Evolutionary conservation across 2,329 filamentous ascomycete species (phyloP).

Genomic region (Neurospora crassa): DNA sequence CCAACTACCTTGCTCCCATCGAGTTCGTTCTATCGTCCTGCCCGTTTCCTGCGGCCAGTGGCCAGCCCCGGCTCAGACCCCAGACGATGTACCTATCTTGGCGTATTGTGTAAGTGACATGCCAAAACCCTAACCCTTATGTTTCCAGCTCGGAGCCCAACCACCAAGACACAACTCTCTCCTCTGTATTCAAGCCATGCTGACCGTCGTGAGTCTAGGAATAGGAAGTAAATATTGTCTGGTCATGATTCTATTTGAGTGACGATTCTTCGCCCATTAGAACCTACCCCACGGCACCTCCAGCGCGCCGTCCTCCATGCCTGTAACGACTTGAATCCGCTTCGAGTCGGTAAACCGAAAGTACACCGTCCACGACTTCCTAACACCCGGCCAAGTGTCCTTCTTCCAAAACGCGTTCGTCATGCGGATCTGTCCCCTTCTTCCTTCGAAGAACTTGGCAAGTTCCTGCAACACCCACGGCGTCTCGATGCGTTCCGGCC

Average conservation of each 20-base stretch:
- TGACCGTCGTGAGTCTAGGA: not conserved
- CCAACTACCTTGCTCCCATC: not conserved
- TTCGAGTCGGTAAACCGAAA: constrained; percentile 11
- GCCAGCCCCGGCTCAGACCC: too few relatives aligned
- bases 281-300: constrained; percentile 15
- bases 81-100: too few relatives aligned
- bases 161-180: not conserved
- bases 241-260: not conserved
- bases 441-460: constrained; percentile 14
- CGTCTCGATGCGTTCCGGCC: constrained; percentile 13
- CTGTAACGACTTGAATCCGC: constrained; percentile 19
- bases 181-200: not conserved
- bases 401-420: constrained; percentile 16
- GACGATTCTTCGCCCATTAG: not conserved
- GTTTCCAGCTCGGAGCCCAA: not conserved
- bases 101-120: not conserved
- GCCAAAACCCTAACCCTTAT: not conserved
- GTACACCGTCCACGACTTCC: constrained; percentile 16
- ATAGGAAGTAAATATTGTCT: not conserved
- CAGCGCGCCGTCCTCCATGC: constrained; percentile 22
- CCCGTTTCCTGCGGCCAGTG: not conserved
- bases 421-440: constrained; percentile 16
- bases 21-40: not conserved
- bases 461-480: constrained; percentile 13
- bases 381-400: constrained; percentile 15